A percentile compares a stretch with the other conserved stretches of the same genome.
These are phyloP conservation scores for Penicillium sp. DNA, from an alignment of 2,329 filamentous ascomycete genomes.

Conservation along the genomic window DNA sequence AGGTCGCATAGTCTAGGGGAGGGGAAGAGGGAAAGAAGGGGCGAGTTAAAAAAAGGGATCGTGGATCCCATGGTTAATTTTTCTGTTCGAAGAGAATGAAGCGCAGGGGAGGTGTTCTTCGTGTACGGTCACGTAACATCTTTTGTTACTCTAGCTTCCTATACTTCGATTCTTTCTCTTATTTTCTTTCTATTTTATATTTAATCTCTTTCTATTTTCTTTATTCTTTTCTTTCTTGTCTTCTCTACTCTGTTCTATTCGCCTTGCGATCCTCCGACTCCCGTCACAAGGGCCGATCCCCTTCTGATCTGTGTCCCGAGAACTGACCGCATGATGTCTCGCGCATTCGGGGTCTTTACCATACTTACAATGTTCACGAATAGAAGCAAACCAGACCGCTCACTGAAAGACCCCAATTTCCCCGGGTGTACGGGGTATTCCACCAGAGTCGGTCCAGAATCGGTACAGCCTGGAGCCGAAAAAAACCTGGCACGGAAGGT, in stretches of 20 bases:
- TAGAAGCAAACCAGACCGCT: background rate
- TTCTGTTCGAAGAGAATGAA: constrained; percentile 8
- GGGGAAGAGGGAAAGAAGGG: constrained; percentile 18
- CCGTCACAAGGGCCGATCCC: constrained; percentile 17
- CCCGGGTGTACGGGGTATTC: no score
- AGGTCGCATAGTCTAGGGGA: constrained; percentile 32
- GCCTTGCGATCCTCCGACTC: no score
- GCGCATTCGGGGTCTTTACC: background rate
- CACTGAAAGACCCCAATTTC: background rate
- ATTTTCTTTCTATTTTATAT: no score
- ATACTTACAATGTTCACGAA: background rate
- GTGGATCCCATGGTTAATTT: constrained; percentile 28
- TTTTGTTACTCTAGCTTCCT: background rate
- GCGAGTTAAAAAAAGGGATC: constrained; percentile 28
- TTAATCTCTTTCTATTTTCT: no score
- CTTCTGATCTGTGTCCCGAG: constrained; percentile 24
- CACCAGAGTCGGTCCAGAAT: no score
- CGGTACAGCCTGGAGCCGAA: no score
- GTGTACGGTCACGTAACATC: no score
- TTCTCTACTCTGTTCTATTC: background rate
- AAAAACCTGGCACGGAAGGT: no score
- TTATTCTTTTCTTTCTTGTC: no score
- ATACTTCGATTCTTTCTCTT: no score
- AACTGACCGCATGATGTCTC: constrained; percentile 12
- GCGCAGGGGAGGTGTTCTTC: constrained; percentile 15